A percentile compares a stretch with the other conserved stretches of the same genome.
These are phyloP conservation scores for Casuarina cunninghamiana DNA, from an alignment of 306 rosid genomes.

Conservation along the genomic window DNA sequence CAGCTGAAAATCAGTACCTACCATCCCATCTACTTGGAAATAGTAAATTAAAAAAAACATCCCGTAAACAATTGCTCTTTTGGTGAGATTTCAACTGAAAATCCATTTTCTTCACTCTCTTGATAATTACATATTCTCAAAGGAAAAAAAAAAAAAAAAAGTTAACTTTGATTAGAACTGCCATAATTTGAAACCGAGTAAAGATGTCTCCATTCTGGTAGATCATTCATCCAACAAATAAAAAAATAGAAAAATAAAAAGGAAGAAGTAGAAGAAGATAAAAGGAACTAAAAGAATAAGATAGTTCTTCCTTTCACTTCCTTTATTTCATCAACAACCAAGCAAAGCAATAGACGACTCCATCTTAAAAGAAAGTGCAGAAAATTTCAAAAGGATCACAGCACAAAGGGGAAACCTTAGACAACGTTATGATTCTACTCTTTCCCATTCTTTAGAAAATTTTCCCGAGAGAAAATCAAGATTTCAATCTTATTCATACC, in stretches of 20 bases:
- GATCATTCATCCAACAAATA: not conserved
- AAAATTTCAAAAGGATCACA: not conserved
- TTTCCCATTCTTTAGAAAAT: not conserved
- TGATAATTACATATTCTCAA: not conserved
- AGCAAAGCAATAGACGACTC: not conserved
- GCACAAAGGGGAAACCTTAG: not conserved
- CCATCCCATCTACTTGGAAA: not conserved
- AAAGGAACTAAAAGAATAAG: not conserved
- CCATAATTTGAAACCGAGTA: not conserved
- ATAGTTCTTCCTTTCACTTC: not conserved
- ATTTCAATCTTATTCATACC: not conserved
- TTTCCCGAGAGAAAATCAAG: not conserved
- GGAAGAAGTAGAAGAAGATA: no score
- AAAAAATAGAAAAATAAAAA: no score
- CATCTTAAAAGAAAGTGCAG: not conserved
- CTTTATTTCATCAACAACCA: not conserved
- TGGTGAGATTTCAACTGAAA: not conserved
- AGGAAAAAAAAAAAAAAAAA: not conserved
- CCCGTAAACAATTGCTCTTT: not conserved
- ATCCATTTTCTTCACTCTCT: not conserved
- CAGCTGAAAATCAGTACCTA: constrained; percentile 3
- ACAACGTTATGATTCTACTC: not conserved
- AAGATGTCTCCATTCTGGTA: not conserved
- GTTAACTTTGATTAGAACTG: not conserved
- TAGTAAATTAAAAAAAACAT: not conserved